phyloP scores from a whole-genome alignment of 2,329 filamentous ascomycete species.

The Phialophora tarda region DNA sequence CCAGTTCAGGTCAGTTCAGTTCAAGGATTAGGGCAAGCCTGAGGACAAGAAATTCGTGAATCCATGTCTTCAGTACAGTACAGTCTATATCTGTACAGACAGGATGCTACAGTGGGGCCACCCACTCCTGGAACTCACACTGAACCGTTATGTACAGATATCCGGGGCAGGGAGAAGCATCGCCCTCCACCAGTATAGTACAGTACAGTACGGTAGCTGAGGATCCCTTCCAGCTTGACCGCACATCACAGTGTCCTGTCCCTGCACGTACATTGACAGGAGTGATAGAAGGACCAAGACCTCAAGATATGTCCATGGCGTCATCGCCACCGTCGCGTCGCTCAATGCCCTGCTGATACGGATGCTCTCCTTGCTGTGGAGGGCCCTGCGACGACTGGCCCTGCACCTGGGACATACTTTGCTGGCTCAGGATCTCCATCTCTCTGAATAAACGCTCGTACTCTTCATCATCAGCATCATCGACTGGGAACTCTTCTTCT shows the following conservation, averaged over 20 bases:
- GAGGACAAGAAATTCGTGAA: too few species aligned
- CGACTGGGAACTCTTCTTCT: conserved; percentile 27
- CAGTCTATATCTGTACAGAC: too few species aligned
- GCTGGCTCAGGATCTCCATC: conserved; percentile 64
- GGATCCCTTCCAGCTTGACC: not conserved
- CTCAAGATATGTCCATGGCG: conserved; percentile 5
- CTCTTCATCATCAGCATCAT: conserved; percentile 60
- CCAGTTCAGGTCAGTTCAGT: too few species aligned
- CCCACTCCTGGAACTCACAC: too few species aligned
- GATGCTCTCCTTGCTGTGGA: not conserved
- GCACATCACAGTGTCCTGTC: not conserved
- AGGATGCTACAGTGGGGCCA: too few species aligned
- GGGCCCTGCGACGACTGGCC: too few species aligned
- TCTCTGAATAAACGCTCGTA: conserved; percentile 70
- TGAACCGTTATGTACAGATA: too few species aligned
- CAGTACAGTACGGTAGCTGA: not conserved
- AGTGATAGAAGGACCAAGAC: not conserved
- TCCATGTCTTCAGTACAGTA: too few species aligned
- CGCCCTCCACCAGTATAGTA: not conserved
- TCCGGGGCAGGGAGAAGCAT: not conserved
- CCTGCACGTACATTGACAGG: not conserved
- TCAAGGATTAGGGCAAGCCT: too few species aligned
- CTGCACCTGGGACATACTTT: conserved; percentile 22
- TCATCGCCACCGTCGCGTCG: not conserved
- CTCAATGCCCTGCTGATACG: conserved; percentile 7